Evolutionary conservation across 805 yeast genomes (phyloP), one percentile per base, ranked within the genome.

Genomic region (Kodamaea jinghongensis): DNA sequence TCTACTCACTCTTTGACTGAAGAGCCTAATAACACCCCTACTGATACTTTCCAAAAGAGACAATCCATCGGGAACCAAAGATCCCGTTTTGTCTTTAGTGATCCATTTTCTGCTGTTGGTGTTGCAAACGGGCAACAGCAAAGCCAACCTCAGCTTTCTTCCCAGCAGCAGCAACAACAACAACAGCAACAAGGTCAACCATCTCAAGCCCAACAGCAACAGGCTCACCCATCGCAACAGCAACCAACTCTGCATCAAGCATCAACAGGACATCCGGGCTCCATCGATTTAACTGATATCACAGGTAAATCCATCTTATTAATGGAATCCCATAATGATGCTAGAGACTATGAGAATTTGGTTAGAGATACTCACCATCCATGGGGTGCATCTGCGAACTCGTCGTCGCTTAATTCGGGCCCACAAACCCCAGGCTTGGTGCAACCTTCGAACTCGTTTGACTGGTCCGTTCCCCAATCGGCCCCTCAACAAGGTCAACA

Each of bases 1-100:
- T 32, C 36, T 6, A 34, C 12, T 16, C 37, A 35, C 16, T 34
- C 36, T 4, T 27, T 34, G 36, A 36, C 29, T 14, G 41, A 31
- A 27, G 33, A 32, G 31, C 16, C 17, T 31, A 11, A 9, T 15
- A 3, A 15, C 36, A 14, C 27, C 29, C 29, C 38, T 3, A 28
- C 38, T 10, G 67, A 68, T 23, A 51, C 54, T 23, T 59, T 57
- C 43, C 68, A 60, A 42, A 76, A 76, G 54, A 68, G 83, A 51
- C 78, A 79, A 36, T 71, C 80, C 12, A 57, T 76, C 34, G 78
- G 78, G 27, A 66, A 70, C 41, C 83, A 78, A 53, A 64, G 86
- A 48, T 79, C 86, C n/a, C 70, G 87, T 49, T 81, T 83, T 51
- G 67, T 83, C 28, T 83, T 83, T 54, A 75, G 81, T 48, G 88